A percentile compares a stretch with the other conserved stretches of the same genome.
These are phyloP conservation scores for Trichoderma atroviride DNA, from an alignment of 2,329 filamentous ascomycete species.

Conservation along the genomic window DNA sequence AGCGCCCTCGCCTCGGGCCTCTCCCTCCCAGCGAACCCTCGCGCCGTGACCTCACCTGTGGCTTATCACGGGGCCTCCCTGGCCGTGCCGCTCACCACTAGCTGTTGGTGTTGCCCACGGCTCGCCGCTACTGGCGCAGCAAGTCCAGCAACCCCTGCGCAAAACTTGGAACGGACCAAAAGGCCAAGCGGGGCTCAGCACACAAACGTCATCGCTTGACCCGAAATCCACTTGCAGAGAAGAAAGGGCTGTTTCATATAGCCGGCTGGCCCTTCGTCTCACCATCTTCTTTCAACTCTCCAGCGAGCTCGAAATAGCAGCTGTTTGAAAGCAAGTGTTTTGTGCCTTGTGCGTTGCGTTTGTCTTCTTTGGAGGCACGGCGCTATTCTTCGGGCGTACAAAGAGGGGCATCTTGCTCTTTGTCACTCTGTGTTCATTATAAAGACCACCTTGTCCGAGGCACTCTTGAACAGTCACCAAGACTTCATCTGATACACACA, in stretches of 20 bases:
- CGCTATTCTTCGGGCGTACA: not conserved
- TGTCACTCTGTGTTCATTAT: not conserved
- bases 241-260: constrained; percentile 17
- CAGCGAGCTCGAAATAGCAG: not conserved
- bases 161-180: constrained; percentile 26
- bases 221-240: not conserved
- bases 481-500: not conserved
- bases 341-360: not conserved
- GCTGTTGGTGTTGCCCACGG: not conserved
- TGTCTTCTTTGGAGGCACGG: not conserved
- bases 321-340: not conserved
- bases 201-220: constrained; percentile 26
- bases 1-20: not conserved
- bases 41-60: constrained; percentile 21
- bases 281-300: constrained; percentile 16
- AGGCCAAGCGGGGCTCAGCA: constrained; percentile 27
- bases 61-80: constrained; percentile 23
- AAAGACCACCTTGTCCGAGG: not conserved
- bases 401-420: not conserved
- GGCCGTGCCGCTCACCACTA: constrained; percentile 13
- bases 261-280: not conserved
- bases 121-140: not conserved
- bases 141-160: constrained; percentile 8
- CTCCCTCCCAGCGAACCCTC: constrained; percentile 10
- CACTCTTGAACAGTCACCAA: not conserved